Percentiles rank a stretch among this genome's conserved stretches.
Evolutionary conservation across 2,329 filamentous ascomycete genomes (phyloP).

Genomic region (Aspergillus ochraceus): DNA sequence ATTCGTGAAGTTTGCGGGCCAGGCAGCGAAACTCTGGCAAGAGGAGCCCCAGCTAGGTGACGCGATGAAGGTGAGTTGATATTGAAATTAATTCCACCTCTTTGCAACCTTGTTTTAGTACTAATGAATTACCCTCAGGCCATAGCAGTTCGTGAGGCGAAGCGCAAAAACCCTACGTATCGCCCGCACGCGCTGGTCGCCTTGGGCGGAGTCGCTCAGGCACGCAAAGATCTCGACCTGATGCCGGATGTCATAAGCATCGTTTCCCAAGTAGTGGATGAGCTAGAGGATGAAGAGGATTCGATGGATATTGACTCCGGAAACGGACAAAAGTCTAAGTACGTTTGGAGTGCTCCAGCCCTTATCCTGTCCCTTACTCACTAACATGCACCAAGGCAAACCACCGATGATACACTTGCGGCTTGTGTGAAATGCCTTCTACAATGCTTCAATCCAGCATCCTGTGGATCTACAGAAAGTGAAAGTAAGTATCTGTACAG

Average conservation of each 20-base stretch:
- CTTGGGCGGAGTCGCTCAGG: conserved; percentile 70
- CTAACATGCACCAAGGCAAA: conserved; percentile 17
- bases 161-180: conserved; percentile 85
- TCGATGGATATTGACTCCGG: conserved; percentile 68
- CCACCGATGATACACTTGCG: conserved; percentile 37
- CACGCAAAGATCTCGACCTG: conserved; percentile 68
- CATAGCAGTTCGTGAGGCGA: conserved; percentile 80
- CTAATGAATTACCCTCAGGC: conserved; percentile 40
- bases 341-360: conserved; percentile 12
- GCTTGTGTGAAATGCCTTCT: conserved; percentile 41
- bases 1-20: conserved; percentile 74
- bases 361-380: neutral
- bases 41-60: conserved; percentile 61
- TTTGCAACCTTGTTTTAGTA: neutral
- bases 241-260: conserved; percentile 66
- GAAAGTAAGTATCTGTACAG: conserved; percentile 24
- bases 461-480: conserved; percentile 25
- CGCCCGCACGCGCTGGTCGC: conserved; percentile 71
- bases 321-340: conserved; percentile 40
- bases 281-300: conserved; percentile 55
- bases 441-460: conserved; percentile 36
- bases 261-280: conserved; percentile 62
- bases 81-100: neutral
- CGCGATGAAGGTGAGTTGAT: conserved; percentile 64
- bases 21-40: conserved; percentile 58